These are phyloP conservation scores for Solanum etuberosum DNA, from an alignment of 257 asterid genomes.

Conservation along the genomic window DNA sequence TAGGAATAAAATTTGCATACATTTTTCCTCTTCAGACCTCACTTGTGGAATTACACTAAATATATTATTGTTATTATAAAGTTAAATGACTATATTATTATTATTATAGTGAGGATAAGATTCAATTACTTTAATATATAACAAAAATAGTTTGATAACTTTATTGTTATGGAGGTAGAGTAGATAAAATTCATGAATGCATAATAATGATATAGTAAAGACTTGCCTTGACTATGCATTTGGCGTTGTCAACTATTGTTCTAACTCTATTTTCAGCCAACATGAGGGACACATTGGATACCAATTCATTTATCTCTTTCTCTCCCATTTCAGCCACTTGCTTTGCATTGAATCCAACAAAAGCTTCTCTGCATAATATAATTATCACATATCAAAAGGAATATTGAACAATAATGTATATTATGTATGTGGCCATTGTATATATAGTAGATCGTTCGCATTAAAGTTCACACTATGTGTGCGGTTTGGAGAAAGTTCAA, in stretches of 20 bases:
- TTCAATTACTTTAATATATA: neutral
- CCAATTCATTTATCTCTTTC: conserved; percentile 42
- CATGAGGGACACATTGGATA: conserved; percentile 37
- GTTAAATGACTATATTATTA: too few species aligned
- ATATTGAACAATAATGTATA: neutral
- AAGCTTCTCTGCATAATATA: conserved; percentile 36
- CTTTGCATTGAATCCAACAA: conserved; percentile 57
- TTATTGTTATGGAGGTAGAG: neutral
- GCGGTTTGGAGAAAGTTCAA: fast-evolving
- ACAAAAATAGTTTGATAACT: neutral
- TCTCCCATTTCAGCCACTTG: conserved; percentile 70
- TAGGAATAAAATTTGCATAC: too few species aligned
- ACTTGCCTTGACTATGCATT: conserved; percentile 67
- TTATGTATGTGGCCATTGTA: neutral
- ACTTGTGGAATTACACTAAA: too few species aligned
- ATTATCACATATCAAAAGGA: neutral
- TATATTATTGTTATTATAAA: too few species aligned
- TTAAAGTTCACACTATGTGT: fast-evolving
- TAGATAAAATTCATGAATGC: neutral
- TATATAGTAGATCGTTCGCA: neutral
- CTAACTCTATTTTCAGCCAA: conserved; percentile 61
- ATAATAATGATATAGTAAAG: neutral
- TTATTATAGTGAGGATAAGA: neutral
- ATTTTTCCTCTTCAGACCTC: too few species aligned
- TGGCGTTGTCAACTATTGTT: conserved; percentile 80